Evolutionary conservation across 495 filamentous ascomycete species (phyloP).

Genomic region (Aspergillus conjunctus): DNA sequence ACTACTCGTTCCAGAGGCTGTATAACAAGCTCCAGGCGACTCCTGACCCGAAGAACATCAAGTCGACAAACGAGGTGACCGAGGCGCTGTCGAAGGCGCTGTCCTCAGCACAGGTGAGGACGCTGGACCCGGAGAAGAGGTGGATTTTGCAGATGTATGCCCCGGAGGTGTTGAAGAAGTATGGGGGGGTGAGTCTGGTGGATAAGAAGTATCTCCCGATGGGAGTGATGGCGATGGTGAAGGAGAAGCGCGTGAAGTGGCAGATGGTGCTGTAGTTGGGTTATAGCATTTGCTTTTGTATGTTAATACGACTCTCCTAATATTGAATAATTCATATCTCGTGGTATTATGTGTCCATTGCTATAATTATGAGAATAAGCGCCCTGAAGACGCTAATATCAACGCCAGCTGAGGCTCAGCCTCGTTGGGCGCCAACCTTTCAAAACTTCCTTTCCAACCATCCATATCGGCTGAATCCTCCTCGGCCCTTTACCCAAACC

Average conservation of each 20-base stretch:
- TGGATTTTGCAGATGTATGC: conserved; percentile 57
- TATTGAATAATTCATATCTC: neutral
- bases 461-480: no score
- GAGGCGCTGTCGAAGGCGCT: conserved; percentile 2
- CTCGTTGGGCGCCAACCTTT: no score
- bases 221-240: conserved; percentile 55
- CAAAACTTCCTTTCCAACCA: no score
- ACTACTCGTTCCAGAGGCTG: conserved; percentile 20
- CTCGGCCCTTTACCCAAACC: no score
- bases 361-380: no score
- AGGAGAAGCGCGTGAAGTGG: conserved; percentile 57
- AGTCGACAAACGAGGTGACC: conserved; percentile 15
- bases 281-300: no score
- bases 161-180: conserved; percentile 49
- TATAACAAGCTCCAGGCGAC: conserved; percentile 30
- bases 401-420: no score
- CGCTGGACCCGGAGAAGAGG: conserved; percentile 34
- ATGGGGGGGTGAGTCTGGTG: conserved; percentile 54
- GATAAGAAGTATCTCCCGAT: conserved; percentile 57
- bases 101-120: neutral
- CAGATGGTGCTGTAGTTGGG: conserved; percentile 43
- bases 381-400: no score
- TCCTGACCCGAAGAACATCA: conserved; percentile 22
- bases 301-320: no score
- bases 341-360: no score